A percentile compares a stretch with the other conserved stretches of the same genome.
Conservation (phyloP, 441 rosid species). For the Macaranga tanarius region DNA sequence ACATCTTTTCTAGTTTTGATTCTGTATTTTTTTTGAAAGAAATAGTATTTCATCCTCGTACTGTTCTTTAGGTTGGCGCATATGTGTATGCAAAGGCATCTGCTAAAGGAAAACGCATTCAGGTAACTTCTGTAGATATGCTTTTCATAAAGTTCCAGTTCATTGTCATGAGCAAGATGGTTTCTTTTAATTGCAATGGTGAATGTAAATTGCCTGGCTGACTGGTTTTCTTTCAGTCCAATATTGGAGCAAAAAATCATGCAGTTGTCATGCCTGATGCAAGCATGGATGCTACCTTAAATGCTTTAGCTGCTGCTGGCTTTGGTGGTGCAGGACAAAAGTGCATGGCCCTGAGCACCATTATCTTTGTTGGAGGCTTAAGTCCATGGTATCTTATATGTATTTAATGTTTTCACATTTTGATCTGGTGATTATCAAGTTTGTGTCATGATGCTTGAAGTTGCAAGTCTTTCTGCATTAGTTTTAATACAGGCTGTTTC, state of each 20-base stretch:
- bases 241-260: constrained; percentile 86
- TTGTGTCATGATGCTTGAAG: neutral
- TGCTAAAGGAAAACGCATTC: constrained; percentile 85
- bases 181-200: constrained; percentile 12
- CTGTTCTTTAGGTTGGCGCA: constrained; percentile 65
- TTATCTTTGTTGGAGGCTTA: constrained; percentile 74
- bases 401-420: neutral
- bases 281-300: constrained; percentile 68
- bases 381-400: constrained; percentile 52
- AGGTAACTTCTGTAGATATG: constrained; percentile 44
- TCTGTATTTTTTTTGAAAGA: neutral
- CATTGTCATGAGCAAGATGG: neutral
- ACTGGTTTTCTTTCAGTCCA: constrained; percentile 47
- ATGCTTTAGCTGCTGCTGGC: constrained; percentile 83
- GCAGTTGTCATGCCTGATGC: constrained; percentile 91
- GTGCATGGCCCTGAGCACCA: constrained; percentile 85
- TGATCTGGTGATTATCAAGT: neutral
- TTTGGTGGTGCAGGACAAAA: constrained; percentile 97
- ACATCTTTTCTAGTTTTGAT: neutral
- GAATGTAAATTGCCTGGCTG: constrained; percentile 21
- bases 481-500: neutral
- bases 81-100: constrained; percentile 81
- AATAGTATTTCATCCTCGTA: constrained; percentile 7
- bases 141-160: neutral
- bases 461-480: neutral